Evolutionary conservation across 805 yeast genomes (phyloP).

Genomic region (Kodamaea kaohsiungensis): DNA sequence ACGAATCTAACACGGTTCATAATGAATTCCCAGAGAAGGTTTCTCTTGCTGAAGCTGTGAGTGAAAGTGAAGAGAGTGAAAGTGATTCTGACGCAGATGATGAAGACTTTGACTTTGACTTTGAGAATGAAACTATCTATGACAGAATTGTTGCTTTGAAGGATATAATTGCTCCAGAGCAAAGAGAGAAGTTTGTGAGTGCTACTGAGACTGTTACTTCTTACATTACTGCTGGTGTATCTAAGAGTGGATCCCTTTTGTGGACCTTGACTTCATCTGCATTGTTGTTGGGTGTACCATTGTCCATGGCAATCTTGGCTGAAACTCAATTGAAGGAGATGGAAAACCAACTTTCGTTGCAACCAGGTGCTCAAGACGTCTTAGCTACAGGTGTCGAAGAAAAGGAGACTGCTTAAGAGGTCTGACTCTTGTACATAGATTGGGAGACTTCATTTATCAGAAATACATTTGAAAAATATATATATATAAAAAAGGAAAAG

Average conservation of each 20-base stretch:
- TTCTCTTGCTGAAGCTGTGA: conserved; percentile 27
- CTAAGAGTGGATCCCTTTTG: conserved; percentile 70
- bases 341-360: conserved; percentile 87
- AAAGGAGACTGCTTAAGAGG: conserved; percentile 21
- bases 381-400: conserved; percentile 62
- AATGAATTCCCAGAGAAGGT: conserved; percentile 30
- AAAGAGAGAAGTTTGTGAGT: conserved; percentile 53
- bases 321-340: conserved; percentile 93
- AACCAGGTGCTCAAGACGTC: conserved; percentile 74
- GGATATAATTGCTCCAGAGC: conserved; percentile 88
- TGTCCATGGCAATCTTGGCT: conserved; percentile 82
- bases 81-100: conserved; percentile 61
- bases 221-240: conserved; percentile 44
- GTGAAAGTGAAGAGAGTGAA: conserved; percentile 38
- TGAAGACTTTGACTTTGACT: conserved; percentile 55
- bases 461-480: not conserved
- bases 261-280: conserved; percentile 88
- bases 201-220: conserved; percentile 30
- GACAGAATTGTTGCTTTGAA: conserved; percentile 91
- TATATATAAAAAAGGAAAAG: not conserved
- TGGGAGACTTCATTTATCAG: not conserved
- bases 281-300: conserved; percentile 87
- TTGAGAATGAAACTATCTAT: conserved; percentile 74
- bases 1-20: conserved; percentile 41
- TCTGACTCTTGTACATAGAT: conserved; percentile 4